Evolutionary conservation across 2,329 filamentous ascomycete species (phyloP).

Genomic region (Penicillium glabrum): DNA sequence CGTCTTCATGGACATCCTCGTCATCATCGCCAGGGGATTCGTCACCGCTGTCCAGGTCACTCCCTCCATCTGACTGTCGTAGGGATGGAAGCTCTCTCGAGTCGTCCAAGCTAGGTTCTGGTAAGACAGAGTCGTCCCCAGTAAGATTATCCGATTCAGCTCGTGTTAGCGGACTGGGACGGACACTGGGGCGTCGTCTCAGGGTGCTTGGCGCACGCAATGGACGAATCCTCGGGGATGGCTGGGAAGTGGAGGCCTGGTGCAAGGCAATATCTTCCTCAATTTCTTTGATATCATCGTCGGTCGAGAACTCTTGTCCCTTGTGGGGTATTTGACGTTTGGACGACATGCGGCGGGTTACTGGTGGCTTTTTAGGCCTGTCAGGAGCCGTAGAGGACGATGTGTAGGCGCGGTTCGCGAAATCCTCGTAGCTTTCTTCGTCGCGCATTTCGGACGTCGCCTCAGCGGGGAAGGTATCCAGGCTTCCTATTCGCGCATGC

Average conservation of each 20-base stretch:
- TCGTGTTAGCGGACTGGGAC: conserved; percentile 32
- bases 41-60: conserved; percentile 20
- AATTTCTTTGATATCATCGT: conserved; percentile 81
- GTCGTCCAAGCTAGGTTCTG: conserved; percentile 27
- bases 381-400: conserved; percentile 47
- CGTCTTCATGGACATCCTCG: conserved; percentile 51
- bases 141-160: conserved; percentile 40
- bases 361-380: conserved; percentile 68
- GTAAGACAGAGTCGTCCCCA: conserved; percentile 37
- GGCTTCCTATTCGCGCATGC: conserved; percentile 27
- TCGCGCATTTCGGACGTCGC: conserved; percentile 19
- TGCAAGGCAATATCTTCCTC: conserved; percentile 62
- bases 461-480: conserved; percentile 26
- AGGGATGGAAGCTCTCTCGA: conserved; percentile 21
- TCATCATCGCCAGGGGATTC: conserved; percentile 45
- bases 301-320: conserved; percentile 84
- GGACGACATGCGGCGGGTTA: conserved; percentile 73
- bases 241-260: conserved; percentile 29
- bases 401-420: conserved; percentile 31
- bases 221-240: conserved; percentile 37
- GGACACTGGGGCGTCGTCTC: conserved; percentile 37
- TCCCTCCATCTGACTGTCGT: conserved; percentile 30
- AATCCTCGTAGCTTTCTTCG: conserved; percentile 33
- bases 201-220: conserved; percentile 40
- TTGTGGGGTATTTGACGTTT: conserved; percentile 70